Conservation (phyloP, 148 eudicot species). For the Mesembryanthemum crystallinum region DNA sequence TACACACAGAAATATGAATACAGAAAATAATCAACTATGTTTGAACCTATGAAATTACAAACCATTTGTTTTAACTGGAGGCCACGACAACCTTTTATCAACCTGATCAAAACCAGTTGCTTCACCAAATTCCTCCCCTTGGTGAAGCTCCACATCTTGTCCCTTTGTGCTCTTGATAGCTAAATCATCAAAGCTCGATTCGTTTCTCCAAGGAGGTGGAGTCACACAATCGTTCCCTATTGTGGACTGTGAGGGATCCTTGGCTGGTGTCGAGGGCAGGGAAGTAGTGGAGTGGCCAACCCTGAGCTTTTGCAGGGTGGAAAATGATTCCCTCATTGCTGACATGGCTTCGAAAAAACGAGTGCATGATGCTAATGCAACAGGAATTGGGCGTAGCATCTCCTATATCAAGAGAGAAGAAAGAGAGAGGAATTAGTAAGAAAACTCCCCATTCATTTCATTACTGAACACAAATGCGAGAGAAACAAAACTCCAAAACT, state of each 20-base stretch:
- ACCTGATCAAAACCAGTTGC: constrained; percentile 27
- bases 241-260: constrained; percentile 35
- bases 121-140: constrained; percentile 38
- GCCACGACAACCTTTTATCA: constrained; percentile 66
- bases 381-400: constrained; percentile 98
- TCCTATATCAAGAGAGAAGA: constrained; percentile 41
- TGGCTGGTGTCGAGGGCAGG: constrained; percentile 44
- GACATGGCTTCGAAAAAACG: constrained; percentile 98
- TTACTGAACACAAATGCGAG: background rate
- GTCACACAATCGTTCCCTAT: constrained; percentile 60
- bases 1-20: constrained; percentile 1
- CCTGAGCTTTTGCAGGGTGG: constrained; percentile 76
- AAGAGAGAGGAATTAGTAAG: background rate
- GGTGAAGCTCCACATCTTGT: constrained; percentile 29
- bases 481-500: no score
- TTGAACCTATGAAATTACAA: constrained; percentile 6
- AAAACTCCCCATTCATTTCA: no score
- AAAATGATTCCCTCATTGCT: constrained; percentile 96
- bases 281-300: constrained; percentile 57
- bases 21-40: background rate
- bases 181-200: constrained; percentile 59
- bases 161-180: constrained; percentile 34
- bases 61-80: constrained; percentile 27
- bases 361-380: constrained; percentile 96
- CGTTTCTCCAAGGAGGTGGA: constrained; percentile 77